phyloP scores from a whole-genome alignment of 1,284 basidiomycete genomes.

The Melampsora occidentalis region DNA sequence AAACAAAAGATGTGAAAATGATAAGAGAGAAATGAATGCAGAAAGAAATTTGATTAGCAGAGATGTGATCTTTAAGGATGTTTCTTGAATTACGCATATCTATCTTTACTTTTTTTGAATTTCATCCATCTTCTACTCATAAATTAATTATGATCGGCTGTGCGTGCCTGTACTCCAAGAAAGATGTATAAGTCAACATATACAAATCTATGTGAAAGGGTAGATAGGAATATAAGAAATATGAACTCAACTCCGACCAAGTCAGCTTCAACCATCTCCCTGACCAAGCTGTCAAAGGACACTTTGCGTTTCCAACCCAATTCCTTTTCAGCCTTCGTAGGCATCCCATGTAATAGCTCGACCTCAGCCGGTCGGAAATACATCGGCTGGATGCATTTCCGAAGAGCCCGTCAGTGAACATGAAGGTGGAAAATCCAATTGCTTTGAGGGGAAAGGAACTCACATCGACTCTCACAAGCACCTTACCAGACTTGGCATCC shows the following conservation, averaged over 20 bases:
- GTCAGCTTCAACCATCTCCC: slow-evolving; percentile 82
- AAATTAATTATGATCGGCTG: slow-evolving; percentile 2
- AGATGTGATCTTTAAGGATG: too few relatives aligned
- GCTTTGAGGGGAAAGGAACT: slow-evolving; percentile 62
- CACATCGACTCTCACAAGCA: slow-evolving; percentile 72
- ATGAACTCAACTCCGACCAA: slow-evolving; percentile 52
- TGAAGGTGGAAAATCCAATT: background rate
- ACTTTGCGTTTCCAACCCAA: slow-evolving; percentile 83
- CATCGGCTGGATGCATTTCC: slow-evolving; percentile 45
- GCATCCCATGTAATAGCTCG: slow-evolving; percentile 78
- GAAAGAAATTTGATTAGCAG: too few relatives aligned
- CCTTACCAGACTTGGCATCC: slow-evolving; percentile 65
- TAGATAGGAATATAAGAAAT: background rate
- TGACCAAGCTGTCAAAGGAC: slow-evolving; percentile 73
- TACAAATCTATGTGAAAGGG: background rate
- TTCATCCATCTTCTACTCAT: background rate
- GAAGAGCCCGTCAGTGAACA: slow-evolving; percentile 40
- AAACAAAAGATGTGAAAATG: too few relatives aligned
- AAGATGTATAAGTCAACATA: background rate
- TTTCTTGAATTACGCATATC: too few relatives aligned
- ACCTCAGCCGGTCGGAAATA: slow-evolving; percentile 71
- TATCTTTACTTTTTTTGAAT: too few relatives aligned
- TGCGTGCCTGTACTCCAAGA: background rate
- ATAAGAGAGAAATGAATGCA: too few relatives aligned
- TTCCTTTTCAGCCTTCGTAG: slow-evolving; percentile 74